Evolutionary conservation across 495 filamentous ascomycete genomes (phyloP).

Genomic region (Venustampulla echinocandica): DNA sequence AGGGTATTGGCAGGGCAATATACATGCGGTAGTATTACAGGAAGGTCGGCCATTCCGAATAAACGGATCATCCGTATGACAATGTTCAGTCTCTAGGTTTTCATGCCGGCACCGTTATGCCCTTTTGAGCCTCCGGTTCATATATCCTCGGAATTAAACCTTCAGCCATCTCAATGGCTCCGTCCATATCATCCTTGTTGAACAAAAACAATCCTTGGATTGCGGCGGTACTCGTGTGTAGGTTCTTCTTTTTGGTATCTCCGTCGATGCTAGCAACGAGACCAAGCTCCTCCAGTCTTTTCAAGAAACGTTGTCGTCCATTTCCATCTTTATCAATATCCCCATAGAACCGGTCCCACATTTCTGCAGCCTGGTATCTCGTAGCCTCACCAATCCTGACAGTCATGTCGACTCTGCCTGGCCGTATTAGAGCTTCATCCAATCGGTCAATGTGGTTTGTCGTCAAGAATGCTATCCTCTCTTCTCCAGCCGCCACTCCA

Average conservation of each 20-base stretch:
- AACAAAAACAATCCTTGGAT: constrained; percentile 91
- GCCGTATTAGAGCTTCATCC: constrained; percentile 81
- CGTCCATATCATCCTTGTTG: constrained; percentile 83
- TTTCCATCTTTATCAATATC: constrained; percentile 59
- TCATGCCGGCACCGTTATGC: constrained; percentile 12
- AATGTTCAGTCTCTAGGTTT: no score
- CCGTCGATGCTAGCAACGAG: constrained; percentile 36
- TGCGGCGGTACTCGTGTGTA: constrained; percentile 71
- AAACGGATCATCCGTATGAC: no score
- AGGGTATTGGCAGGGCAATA: no score
- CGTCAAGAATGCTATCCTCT: constrained; percentile 86
- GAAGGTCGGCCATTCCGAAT: no score
- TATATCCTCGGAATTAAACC: constrained; percentile 48
- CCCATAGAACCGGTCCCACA: constrained; percentile 94
- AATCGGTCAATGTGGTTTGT: constrained; percentile 89
- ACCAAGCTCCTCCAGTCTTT: constrained; percentile 38
- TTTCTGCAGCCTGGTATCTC: constrained; percentile 67
- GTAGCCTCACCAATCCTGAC: constrained; percentile 83
- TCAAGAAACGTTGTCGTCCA: constrained; percentile 45
- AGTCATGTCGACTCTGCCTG: constrained; percentile 89
- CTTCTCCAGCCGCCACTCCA: constrained; percentile 90
- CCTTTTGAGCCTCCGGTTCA: constrained; percentile 30
- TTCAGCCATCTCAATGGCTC: constrained; percentile 73
- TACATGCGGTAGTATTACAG: no score
- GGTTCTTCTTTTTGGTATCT: constrained; percentile 32